A percentile compares a stretch with the other conserved stretches of the same genome.
Conservation (phyloP, 2,329 filamentous ascomycete genomes). For the Paecilomyces dactylethromorphus region DNA sequence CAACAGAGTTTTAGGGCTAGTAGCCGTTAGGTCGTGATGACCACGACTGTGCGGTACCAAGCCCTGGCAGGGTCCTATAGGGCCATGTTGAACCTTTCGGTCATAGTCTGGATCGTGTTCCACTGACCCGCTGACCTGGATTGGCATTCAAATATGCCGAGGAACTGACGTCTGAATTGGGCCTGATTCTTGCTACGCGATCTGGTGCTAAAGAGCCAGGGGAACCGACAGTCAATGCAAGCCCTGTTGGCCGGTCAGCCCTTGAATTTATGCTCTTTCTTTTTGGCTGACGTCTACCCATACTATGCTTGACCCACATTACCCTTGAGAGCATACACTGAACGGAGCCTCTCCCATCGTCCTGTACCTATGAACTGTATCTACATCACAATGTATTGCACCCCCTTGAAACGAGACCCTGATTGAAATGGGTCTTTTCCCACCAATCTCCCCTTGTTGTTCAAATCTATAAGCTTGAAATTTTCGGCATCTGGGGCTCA, state of each 20-base stretch:
- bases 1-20: neutral
- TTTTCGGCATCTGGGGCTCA: neutral
- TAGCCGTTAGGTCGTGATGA: neutral
- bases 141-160: neutral
- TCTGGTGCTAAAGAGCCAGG: neutral
- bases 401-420: neutral
- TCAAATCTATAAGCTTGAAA: neutral
- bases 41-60: neutral
- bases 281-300: neutral
- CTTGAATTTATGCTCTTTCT: neutral
- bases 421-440: neutral
- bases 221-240: neutral
- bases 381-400: neutral
- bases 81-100: neutral
- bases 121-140: neutral
- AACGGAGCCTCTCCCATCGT: neutral
- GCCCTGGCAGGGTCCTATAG: neutral
- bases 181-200: neutral
- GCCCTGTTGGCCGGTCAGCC: neutral
- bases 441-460: neutral
- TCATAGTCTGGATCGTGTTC: neutral
- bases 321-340: neutral
- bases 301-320: neutral
- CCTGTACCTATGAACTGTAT: neutral
- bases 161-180: neutral